Evolutionary conservation across 768 basidiomycete species (phyloP).

Genomic region (Hirschioporus abietinus): DNA sequence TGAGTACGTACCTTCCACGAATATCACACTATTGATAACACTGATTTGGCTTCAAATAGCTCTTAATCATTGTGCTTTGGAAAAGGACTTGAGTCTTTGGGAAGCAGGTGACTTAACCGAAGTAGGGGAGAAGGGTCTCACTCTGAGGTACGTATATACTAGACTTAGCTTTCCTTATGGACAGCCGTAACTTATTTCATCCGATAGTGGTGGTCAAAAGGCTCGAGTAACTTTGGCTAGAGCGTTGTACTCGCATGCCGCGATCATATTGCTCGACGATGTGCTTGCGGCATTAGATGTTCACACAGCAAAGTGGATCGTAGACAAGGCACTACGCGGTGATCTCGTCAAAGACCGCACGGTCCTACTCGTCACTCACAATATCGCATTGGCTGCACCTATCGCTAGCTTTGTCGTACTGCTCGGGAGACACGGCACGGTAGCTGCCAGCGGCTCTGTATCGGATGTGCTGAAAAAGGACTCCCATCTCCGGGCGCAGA

Average conservation of each 20-base stretch:
- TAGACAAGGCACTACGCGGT: slow-evolving; percentile 29
- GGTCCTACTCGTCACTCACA: slow-evolving; percentile 32
- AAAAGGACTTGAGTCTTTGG: slow-evolving; percentile 26
- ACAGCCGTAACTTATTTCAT: background rate
- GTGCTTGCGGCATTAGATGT: slow-evolving; percentile 39
- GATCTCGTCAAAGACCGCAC: slow-evolving; percentile 31
- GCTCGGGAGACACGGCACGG: slow-evolving; percentile 46
- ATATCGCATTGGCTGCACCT: slow-evolving; percentile 24
- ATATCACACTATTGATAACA: background rate
- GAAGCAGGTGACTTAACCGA: slow-evolving; percentile 47
- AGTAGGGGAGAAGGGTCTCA: slow-evolving; percentile 55
- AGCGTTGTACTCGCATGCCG: slow-evolving; percentile 33
- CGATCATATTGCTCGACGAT: slow-evolving; percentile 35
- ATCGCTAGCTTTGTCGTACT: slow-evolving; percentile 38
- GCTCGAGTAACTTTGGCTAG: slow-evolving; percentile 37
- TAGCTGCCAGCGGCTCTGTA: slow-evolving; percentile 43
- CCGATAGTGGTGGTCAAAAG: slow-evolving; percentile 31
- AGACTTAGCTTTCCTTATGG: background rate
- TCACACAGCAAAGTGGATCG: slow-evolving; percentile 30
- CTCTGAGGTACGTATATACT: slow-evolving; percentile 25
- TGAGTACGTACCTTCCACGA: slow-evolving; percentile 10
- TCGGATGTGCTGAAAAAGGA: slow-evolving; percentile 42
- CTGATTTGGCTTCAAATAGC: slow-evolving; percentile 18
- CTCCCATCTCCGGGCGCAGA: slow-evolving; percentile 22
- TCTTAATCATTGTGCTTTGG: slow-evolving; percentile 30